A percentile compares a stretch with the other conserved stretches of the same genome.
phyloP scores from a whole-genome alignment of 352 stramenopile species.

The Globisporangium barbulae region DNA sequence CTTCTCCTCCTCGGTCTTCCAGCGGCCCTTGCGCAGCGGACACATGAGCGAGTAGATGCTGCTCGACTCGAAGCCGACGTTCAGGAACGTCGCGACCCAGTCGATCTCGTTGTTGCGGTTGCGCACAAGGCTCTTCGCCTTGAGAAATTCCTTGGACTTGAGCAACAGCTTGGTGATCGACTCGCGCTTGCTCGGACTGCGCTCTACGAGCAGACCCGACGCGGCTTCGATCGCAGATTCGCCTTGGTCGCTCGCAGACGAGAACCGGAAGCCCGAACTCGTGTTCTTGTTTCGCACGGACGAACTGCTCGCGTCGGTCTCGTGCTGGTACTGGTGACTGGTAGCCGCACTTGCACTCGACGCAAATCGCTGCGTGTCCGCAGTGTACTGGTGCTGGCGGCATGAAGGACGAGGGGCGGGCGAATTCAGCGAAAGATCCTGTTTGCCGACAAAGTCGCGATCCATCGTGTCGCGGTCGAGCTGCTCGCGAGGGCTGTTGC shows the following conservation, averaged over 20 bases:
- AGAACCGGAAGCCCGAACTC: neutral
- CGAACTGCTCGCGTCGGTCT: neutral
- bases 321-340: neutral
- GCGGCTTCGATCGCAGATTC: conserved; percentile 19
- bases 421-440: neutral
- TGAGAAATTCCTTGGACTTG: conserved; percentile 67
- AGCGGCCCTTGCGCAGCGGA: conserved; percentile 65
- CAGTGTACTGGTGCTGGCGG: conserved; percentile 1
- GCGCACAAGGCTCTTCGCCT: conserved; percentile 54
- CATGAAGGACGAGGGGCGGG: neutral
- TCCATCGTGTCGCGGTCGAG: neutral
- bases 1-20: conserved; percentile 70
- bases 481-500: neutral
- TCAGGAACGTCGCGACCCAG: conserved; percentile 73
- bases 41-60: conserved; percentile 80
- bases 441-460: neutral
- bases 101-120: conserved; percentile 79
- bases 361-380: neutral
- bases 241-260: conserved; percentile 5
- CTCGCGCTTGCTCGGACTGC: conserved; percentile 30
- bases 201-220: conserved; percentile 13
- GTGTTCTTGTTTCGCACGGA: neutral
- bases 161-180: conserved; percentile 51
- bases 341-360: neutral
- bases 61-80: conserved; percentile 62